Conservation (phyloP, 2,329 filamentous ascomycete species). For the Fusarium proliferatum region DNA sequence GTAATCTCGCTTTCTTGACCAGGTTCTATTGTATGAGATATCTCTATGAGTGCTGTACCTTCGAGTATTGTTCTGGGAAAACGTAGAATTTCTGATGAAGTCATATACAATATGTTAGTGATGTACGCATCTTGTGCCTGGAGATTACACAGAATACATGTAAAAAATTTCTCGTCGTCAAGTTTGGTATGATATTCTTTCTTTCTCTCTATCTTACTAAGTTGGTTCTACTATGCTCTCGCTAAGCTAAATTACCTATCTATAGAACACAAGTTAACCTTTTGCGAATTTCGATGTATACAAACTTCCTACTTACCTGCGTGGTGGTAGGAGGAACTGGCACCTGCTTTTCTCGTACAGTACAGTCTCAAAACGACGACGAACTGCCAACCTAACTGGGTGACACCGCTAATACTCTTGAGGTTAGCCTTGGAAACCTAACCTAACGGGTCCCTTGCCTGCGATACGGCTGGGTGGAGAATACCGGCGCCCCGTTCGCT, state of each 20-base stretch:
- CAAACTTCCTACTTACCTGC: background rate
- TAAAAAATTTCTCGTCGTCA: background rate
- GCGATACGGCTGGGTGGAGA: constrained; percentile 12
- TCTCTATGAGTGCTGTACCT: background rate
- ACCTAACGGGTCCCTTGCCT: constrained; percentile 22
- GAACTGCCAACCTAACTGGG: constrained; percentile 22
- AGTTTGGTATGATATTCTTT: background rate
- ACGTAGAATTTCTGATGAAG: background rate
- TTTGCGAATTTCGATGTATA: background rate
- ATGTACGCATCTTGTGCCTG: background rate
- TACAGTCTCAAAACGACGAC: constrained; percentile 12
- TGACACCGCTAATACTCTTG: background rate
- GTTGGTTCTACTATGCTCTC: background rate
- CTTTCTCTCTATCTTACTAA: background rate
- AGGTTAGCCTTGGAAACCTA: constrained; percentile 3
- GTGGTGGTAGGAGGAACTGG: background rate
- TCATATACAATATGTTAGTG: background rate
- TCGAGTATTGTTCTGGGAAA: background rate
- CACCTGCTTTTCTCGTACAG: constrained; percentile 14
- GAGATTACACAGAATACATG: background rate
- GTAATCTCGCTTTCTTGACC: constrained; percentile 29
- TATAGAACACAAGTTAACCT: too few species aligned
- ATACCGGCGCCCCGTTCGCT: constrained; percentile 26
- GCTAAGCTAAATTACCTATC: background rate
- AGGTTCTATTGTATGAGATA: constrained; percentile 2